These are phyloP conservation scores for Gynostemma pentaphyllum DNA, from an alignment of 306 rosid species.

Conservation along the genomic window DNA sequence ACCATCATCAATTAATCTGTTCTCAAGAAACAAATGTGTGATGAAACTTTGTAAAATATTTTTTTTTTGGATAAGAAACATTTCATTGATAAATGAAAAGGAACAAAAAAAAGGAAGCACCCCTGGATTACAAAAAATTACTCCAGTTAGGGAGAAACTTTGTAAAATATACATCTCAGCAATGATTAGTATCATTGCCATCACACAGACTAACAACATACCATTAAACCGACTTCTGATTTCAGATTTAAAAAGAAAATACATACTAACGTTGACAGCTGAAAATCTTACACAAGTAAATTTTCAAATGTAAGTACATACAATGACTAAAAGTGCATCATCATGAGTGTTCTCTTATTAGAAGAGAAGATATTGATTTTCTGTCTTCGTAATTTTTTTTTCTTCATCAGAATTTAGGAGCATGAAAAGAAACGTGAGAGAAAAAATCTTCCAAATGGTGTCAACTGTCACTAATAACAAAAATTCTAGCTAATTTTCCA, in stretches of 20 bases:
- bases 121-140: too few species aligned
- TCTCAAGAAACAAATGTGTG: background rate
- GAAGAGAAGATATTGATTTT: background rate
- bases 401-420: background rate
- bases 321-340: background rate
- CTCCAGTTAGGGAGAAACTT: too few species aligned
- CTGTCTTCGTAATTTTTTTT: background rate
- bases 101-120: too few species aligned
- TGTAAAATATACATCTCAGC: too few species aligned
- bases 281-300: background rate
- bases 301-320: background rate
- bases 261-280: background rate
- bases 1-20: conserved; percentile 78
- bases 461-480: too few species aligned
- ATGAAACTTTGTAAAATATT: background rate
- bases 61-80: too few species aligned
- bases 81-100: too few species aligned
- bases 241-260: background rate
- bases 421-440: background rate
- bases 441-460: background rate
- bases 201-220: too few species aligned
- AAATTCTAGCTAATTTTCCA: too few species aligned
- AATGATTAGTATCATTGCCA: background rate
- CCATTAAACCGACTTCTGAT: background rate
- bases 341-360: background rate